A percentile compares a stretch with the other conserved stretches of the same genome.
These are phyloP conservation scores for Termitomyces sp. DNA, from an alignment of 768 basidiomycete species.

Conservation along the genomic window DNA sequence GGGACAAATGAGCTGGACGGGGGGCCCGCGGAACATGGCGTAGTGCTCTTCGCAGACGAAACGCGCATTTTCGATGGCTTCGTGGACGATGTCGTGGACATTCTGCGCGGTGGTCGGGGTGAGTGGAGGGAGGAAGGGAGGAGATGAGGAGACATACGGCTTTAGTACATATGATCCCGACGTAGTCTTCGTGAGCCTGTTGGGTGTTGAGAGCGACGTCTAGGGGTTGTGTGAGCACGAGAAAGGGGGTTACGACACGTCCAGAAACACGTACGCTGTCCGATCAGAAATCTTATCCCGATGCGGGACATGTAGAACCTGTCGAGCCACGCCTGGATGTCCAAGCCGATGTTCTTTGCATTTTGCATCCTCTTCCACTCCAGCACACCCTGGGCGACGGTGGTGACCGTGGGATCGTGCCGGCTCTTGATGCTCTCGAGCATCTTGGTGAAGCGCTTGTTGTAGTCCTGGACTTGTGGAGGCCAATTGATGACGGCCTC, in stretches of 20 bases:
- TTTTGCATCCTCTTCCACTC: slow-evolving; percentile 89
- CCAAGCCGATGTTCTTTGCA: slow-evolving; percentile 68
- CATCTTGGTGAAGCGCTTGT: slow-evolving; percentile 82
- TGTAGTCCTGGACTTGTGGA: slow-evolving; percentile 92
- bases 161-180: slow-evolving; percentile 95
- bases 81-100: slow-evolving; percentile 95
- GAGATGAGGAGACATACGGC: slow-evolving; percentile 51
- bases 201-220: slow-evolving; percentile 95
- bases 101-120: slow-evolving; percentile 44
- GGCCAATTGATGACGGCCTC: slow-evolving; percentile 72
- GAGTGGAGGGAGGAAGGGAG: neutral
- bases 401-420: slow-evolving; percentile 97
- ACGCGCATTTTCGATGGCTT: slow-evolving; percentile 96
- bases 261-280: slow-evolving; percentile 69
- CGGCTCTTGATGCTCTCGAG: slow-evolving; percentile 89
- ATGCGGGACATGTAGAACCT: slow-evolving; percentile 96
- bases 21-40: slow-evolving; percentile 93
- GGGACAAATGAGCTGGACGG: slow-evolving; percentile 95
- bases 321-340: slow-evolving; percentile 95
- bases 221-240: slow-evolving; percentile 24
- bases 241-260: slow-evolving; percentile 3
- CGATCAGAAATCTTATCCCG: slow-evolving; percentile 94
- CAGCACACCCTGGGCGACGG: slow-evolving; percentile 92
- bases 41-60: slow-evolving; percentile 96
- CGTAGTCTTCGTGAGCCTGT: slow-evolving; percentile 86